Evolutionary conservation across 2,329 filamentous ascomycete species (phyloP).

Genomic region (Aspergillus ibericus): DNA sequence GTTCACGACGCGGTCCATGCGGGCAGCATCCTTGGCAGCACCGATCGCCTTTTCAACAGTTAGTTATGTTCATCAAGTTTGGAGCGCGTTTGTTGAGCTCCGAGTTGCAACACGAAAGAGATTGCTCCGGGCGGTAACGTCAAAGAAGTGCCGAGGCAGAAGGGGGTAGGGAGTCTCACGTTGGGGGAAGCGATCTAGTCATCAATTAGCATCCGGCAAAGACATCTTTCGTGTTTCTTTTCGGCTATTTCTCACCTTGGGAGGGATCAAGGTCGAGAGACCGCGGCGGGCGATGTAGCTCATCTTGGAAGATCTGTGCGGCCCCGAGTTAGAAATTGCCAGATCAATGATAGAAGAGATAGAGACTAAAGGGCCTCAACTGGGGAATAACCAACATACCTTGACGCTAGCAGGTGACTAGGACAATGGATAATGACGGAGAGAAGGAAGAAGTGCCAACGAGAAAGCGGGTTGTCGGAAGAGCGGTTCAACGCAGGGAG

Average conservation of each 20-base stretch:
- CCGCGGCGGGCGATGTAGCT: conserved; percentile 87
- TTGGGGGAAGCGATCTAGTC: conserved; percentile 40
- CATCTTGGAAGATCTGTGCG: conserved; percentile 63
- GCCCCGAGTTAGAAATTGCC: conserved; percentile 21
- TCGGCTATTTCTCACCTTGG: conserved; percentile 69
- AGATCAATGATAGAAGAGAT: neutral
- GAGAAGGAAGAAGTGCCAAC: conserved; percentile 34
- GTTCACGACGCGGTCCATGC: conserved; percentile 96
- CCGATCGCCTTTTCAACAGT: conserved; percentile 74
- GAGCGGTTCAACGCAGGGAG: conserved; percentile 28
- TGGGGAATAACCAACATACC: conserved; percentile 24
- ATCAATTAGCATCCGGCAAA: conserved; percentile 41
- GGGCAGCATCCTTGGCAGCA: conserved; percentile 88
- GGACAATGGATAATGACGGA: conserved; percentile 34
- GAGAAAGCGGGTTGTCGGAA: conserved; percentile 40
- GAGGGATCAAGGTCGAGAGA: conserved; percentile 97
- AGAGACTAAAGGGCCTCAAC: neutral
- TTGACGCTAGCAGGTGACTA: conserved; percentile 35
- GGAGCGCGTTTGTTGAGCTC: conserved; percentile 11
- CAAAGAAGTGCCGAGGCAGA: conserved; percentile 16
- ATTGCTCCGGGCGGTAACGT: conserved; percentile 21
- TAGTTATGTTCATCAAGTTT: conserved; percentile 27
- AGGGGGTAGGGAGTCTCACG: conserved; percentile 29
- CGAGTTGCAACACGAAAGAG: conserved; percentile 21
- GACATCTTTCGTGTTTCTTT: conserved; percentile 2